These are phyloP conservation scores for Apiospora arundinis DNA, from an alignment of 2,329 filamentous ascomycete genomes.

Conservation along the genomic window DNA sequence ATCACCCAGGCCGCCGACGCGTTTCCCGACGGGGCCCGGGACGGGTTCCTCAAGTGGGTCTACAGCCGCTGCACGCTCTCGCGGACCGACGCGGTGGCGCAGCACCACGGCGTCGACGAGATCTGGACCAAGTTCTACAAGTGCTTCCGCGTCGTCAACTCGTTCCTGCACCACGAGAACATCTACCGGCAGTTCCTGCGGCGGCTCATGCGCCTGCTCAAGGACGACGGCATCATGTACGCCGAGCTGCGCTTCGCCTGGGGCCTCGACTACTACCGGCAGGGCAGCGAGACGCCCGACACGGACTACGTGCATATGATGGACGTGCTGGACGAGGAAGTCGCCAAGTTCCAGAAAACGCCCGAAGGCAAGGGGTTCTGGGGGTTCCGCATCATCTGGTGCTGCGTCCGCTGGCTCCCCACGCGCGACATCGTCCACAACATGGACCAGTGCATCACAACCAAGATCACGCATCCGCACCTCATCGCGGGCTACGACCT, in stretches of 20 bases:
- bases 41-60: constrained; percentile 80
- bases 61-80: constrained; percentile 75
- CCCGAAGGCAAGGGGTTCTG: constrained; percentile 79
- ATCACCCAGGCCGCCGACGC: constrained; percentile 69
- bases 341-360: constrained; percentile 75
- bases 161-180: constrained; percentile 87
- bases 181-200: constrained; percentile 81
- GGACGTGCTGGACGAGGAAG: constrained; percentile 76
- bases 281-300: constrained; percentile 70
- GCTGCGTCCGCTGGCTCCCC: constrained; percentile 68
- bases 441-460: constrained; percentile 87
- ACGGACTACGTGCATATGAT: constrained; percentile 74
- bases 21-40: constrained; percentile 75
- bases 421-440: constrained; percentile 73
- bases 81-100: constrained; percentile 73
- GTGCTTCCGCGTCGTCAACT: constrained; percentile 76
- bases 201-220: constrained; percentile 71
- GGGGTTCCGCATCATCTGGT: constrained; percentile 87
- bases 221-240: constrained; percentile 84
- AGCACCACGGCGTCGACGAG: constrained; percentile 82
- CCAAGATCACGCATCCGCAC: constrained; percentile 80
- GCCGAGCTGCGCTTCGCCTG: constrained; percentile 82
- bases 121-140: constrained; percentile 84
- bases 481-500: constrained; percentile 88
- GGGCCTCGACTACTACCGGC: constrained; percentile 70